These are phyloP conservation scores for Vanderwaltozyma polyspora DNA, from an alignment of 805 yeast genomes.

Conservation along the genomic window DNA sequence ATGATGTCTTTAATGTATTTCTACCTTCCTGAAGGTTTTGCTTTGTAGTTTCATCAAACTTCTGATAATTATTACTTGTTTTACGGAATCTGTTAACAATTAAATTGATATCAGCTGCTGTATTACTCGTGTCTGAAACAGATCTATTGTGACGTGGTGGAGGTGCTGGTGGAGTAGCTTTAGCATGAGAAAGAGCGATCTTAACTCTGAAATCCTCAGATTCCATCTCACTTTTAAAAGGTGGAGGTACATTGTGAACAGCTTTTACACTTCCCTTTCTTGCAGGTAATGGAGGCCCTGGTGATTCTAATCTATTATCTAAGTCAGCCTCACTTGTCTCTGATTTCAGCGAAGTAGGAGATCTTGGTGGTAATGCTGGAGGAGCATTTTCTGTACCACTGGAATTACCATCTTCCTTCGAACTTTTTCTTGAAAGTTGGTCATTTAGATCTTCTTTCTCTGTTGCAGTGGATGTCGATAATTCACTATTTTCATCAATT, in stretches of 20 bases:
- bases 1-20: slow-evolving; percentile 30
- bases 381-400: background rate
- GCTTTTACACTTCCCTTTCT: slow-evolving; percentile 1
- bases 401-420: background rate
- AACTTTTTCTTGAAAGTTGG: no score
- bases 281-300: background rate
- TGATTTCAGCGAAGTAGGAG: background rate
- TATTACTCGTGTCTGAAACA: slow-evolving; percentile 10
- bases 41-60: slow-evolving; percentile 40
- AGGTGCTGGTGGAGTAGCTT: slow-evolving; percentile 7
- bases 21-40: slow-evolving; percentile 41
- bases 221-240: slow-evolving; percentile 21
- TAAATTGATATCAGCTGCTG: slow-evolving; percentile 41
- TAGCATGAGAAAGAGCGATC: slow-evolving; percentile 10
- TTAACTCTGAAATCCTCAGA: slow-evolving; percentile 18
- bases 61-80: slow-evolving; percentile 39
- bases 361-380: background rate
- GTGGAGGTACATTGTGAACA: slow-evolving; percentile 23
- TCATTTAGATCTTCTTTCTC: no score
- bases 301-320: slow-evolving; percentile 16
- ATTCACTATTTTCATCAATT: no score
- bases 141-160: slow-evolving; percentile 6
- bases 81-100: slow-evolving; percentile 49
- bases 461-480: background rate
- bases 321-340: slow-evolving; percentile 18